phyloP scores from a whole-genome alignment of 2,329 filamentous ascomycete species.

The Epichloe aotearoae region DNA sequence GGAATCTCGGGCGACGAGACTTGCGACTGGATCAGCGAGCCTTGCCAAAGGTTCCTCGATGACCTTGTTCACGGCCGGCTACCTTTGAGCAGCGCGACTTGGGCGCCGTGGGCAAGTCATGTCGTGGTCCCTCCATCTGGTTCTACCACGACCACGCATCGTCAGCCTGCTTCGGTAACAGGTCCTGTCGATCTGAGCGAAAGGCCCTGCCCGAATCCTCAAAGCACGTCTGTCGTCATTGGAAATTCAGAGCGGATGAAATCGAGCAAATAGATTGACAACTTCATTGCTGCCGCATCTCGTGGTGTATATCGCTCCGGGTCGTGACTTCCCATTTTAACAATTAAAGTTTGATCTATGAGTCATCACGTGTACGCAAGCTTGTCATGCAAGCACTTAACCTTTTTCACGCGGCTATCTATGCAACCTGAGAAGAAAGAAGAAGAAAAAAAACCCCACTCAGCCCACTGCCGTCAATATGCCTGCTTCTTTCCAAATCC shows the following conservation, averaged over 20 bases:
- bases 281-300: constrained; percentile 42
- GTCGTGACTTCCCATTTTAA: no score
- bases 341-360: no score
- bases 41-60: constrained; percentile 45
- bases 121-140: no score
- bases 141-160: no score
- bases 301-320: constrained; percentile 8
- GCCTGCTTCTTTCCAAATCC: constrained; percentile 12
- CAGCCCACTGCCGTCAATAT: background rate
- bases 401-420: background rate
- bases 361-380: no score
- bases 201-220: no score
- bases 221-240: no score
- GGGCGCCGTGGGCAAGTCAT: constrained; percentile 23
- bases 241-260: constrained; percentile 1
- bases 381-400: no score
- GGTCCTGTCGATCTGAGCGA: no score
- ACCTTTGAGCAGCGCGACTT: constrained; percentile 8
- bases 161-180: no score
- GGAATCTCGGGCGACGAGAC: no score
- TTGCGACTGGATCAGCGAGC: constrained; percentile 10
- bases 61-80: constrained; percentile 45
- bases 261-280: background rate
- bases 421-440: background rate
- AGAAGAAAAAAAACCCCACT: no score